A percentile compares a stretch with the other conserved stretches of the same genome.
Conservation (phyloP, 169 alveolate genomes). For the Plasmodium fragile region DNA sequence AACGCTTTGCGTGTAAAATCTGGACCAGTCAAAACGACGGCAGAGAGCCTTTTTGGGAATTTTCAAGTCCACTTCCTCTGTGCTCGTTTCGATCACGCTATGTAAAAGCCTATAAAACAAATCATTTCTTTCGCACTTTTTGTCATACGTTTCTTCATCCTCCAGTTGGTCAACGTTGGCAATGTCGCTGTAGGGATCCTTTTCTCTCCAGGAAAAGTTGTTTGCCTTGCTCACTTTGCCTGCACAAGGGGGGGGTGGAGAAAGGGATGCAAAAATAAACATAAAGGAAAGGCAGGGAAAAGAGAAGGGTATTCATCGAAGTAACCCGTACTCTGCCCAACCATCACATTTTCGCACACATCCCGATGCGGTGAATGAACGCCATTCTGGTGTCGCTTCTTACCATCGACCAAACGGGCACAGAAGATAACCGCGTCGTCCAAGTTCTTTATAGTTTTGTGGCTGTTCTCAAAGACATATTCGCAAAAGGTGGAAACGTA, state of each 20-base stretch:
- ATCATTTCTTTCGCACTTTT: conserved; percentile 42
- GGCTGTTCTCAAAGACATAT: conserved; percentile 54
- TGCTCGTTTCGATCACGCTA: conserved; percentile 24
- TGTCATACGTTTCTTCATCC: conserved; percentile 34
- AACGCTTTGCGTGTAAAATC: conserved; percentile 27
- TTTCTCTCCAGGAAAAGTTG: conserved; percentile 64
- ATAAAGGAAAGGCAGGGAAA: background rate
- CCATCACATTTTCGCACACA: background rate
- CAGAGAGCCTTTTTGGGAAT: conserved; percentile 73
- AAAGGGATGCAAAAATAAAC: background rate
- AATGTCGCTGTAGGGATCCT: conserved; percentile 8
- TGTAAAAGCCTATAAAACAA: conserved; percentile 11
- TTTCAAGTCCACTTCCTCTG: conserved; percentile 40
- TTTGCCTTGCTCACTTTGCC: conserved; percentile 33
- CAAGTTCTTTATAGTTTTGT: conserved; percentile 25
- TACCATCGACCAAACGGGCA: conserved; percentile 75
- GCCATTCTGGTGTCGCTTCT: background rate
- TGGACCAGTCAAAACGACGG: conserved; percentile 75
- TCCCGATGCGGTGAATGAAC: too few relatives aligned
- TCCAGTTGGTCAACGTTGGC: conserved; percentile 27
- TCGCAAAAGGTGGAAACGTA: conserved; percentile 56
- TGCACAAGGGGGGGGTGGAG: conserved; percentile 1
- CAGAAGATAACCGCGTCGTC: conserved; percentile 62
- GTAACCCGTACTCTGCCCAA: background rate
- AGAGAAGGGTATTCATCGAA: background rate